phyloP scores from a whole-genome alignment of 2,329 filamentous ascomycete genomes.

The Metarhizium sp. region DNA sequence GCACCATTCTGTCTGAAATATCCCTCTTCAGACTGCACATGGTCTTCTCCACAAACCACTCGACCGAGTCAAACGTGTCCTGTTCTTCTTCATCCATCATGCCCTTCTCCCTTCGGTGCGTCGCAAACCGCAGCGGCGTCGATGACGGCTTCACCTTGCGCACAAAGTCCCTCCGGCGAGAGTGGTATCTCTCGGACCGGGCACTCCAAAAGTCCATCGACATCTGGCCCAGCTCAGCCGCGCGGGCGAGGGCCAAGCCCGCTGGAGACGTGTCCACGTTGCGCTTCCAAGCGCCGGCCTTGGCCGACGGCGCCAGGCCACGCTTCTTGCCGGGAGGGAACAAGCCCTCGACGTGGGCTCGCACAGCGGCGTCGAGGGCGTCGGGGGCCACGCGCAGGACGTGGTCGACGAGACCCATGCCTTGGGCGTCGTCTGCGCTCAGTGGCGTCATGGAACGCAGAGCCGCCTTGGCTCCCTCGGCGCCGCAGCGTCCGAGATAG shows the following conservation, averaged over 20 bases:
- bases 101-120: conserved; percentile 19
- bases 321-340: background rate
- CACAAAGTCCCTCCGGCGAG: conserved; percentile 28
- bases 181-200: conserved; percentile 26
- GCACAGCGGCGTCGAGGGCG: conserved; percentile 24
- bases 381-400: conserved; percentile 24
- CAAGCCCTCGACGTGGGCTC: conserved; percentile 22
- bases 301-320: background rate
- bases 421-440: conserved; percentile 25
- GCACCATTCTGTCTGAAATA: conserved; percentile 4
- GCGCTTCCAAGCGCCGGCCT: conserved; percentile 21
- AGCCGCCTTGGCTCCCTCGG: conserved; percentile 17
- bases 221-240: conserved; percentile 30
- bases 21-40: background rate
- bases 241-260: conserved; percentile 22
- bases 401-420: conserved; percentile 28
- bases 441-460: conserved; percentile 28
- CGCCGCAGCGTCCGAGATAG: conserved; percentile 27
- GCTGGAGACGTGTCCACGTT: conserved; percentile 21
- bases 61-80: conserved; percentile 22
- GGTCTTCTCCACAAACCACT: conserved; percentile 9
- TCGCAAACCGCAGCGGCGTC: conserved; percentile 30
- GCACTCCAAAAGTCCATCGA: conserved; percentile 31
- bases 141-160: conserved; percentile 25
- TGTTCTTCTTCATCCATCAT: conserved; percentile 25